Evolutionary conservation across 2,329 filamentous ascomycete species (phyloP), one percentile per base, ranked within the genome.

Genomic region (Penicillium capsulatum): DNA sequence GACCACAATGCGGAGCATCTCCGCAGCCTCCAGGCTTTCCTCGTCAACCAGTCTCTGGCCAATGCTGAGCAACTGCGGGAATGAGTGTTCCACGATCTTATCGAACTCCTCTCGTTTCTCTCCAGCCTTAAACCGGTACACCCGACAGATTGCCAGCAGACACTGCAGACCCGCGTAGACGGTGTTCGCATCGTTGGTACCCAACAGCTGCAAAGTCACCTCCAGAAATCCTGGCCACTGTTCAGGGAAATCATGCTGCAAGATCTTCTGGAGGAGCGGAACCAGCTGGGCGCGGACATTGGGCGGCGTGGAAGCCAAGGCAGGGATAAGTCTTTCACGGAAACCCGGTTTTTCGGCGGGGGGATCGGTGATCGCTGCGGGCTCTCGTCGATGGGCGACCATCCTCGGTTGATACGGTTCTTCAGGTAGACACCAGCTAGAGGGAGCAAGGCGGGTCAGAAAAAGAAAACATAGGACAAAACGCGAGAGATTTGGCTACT

Each of bases 401-500:
- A 98, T 58, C 87, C 89, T 63, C 90, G 85, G 66, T 86, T 91
- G 65, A 97, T 85, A 63, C 90, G 85, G 71, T 98, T 97, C 74
- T 98, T 98, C 65, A 97, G 81, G 71, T 97, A 98, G 57, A 98
- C 87, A 61, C 91, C 90, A 60, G 89, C 91, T 96, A 67, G 36
- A 42, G 22, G 36, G 34, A 44, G 33, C 46, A 55, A 45, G 47
- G 54, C 50, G 22, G 32, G 47, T 33, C 41, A 38, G 51, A 38
- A 15, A 15, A 39, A 27, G 40, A 14, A 31, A 16, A 22, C 40
- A 27, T 31, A 22, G 10, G 29, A 22, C 32, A 31, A 44, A 38
- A 10, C n/a, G 19, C 33, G 19, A 34, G 16, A 24, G 14, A 34
- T 27, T 13, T 36, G 31, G 24, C 49, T 53, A 72, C 82, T 61